Conservation (phyloP, 176 grass and related monocot species). For the Aechmea fasciata region DNA sequence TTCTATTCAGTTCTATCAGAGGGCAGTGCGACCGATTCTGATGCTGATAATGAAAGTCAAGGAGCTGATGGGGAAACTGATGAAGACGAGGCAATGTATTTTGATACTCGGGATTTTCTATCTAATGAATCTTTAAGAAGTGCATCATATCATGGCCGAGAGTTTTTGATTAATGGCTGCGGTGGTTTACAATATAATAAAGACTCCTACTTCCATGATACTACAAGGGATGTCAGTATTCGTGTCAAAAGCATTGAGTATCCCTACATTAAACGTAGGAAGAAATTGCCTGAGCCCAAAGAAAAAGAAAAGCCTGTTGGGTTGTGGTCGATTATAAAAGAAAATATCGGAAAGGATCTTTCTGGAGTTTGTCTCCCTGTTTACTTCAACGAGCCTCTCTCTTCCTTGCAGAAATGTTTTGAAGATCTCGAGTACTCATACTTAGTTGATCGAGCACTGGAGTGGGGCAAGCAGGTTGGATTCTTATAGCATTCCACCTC, state of each 20-base stretch:
- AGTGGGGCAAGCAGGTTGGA: slow-evolving; percentile 80
- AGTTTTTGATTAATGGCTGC: slow-evolving; percentile 39
- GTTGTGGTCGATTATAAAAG: slow-evolving; percentile 98
- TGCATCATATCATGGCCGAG: slow-evolving; percentile 66
- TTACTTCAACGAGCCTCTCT: slow-evolving; percentile 96
- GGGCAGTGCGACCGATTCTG: slow-evolving; percentile 75
- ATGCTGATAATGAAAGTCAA: slow-evolving; percentile 83
- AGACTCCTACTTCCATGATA: slow-evolving; percentile 10
- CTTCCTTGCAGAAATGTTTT: slow-evolving; percentile 95
- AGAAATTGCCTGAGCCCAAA: slow-evolving; percentile 80
- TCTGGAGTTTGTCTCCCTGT: slow-evolving; percentile 93
- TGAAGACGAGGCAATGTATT: slow-evolving; percentile 70
- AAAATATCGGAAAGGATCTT: slow-evolving; percentile 97
- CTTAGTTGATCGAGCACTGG: slow-evolving; percentile 71
- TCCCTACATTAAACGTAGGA: slow-evolving; percentile 55
- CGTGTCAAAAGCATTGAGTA: slow-evolving; percentile 37
- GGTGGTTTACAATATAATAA: slow-evolving; percentile 34
- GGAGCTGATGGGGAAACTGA: slow-evolving; percentile 68
- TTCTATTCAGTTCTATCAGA: slow-evolving; percentile 96
- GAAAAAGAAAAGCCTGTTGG: slow-evolving; percentile 92
- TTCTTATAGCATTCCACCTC: slow-evolving; percentile 7
- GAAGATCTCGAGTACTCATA: slow-evolving; percentile 95
- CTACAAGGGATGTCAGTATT: slow-evolving; percentile 12
- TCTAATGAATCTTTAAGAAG: slow-evolving; percentile 65
- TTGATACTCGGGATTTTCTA: slow-evolving; percentile 83